Base-by-base conservation (phyloP, 768 basidiomycete genomes). In the Sarcodon aspratus region DNA sequence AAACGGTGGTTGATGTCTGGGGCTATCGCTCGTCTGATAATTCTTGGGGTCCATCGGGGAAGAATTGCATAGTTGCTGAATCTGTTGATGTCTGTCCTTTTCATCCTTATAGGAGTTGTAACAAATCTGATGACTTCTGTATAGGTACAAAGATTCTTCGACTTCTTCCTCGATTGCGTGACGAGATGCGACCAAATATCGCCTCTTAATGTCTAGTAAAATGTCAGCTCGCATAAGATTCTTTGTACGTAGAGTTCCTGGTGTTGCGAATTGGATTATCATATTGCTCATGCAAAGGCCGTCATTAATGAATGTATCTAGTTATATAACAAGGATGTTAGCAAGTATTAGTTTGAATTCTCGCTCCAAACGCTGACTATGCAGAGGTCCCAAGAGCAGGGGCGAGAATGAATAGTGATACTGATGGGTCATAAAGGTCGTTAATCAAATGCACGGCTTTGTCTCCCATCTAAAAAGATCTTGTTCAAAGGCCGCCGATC, bases 1-100 rank as follows among this genome's bases (percentile, higher is more conserved):
- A 90, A 58, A 92, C 91, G 0, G 73, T 88, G 2, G 85, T 90
- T 1, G 88, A 94, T 55, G 56, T 88, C 3, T 89, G 79, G 76
- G 69, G 75, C 50, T 86, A 82, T 63, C 65, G 62, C 12, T 45
- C 62, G 7, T 78, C 72, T 52, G 79, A 85, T 53, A 65, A 79
- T 54, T 71, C 72, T 0, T 94, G 90, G 90, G 87, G 88, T 0
- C 57, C 69, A 3, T 63, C 64, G 12, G 85, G 86, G 6, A 86
- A 79, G 63, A 94, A 93, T 54, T 90, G 88, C 49, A 53, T 79
- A 1, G 81, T 93, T 10, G 74, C 80, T 8, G 73, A 83, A 55
- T 65, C 71, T 8, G 63, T 92, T 18, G 68, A 92, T 62, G 90
- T 91, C 47, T 56, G 77, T 64, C 9, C 33, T 47, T 43, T 34